Conservation (phyloP, 805 yeast genomes). For the Candida stauntonica region DNA sequence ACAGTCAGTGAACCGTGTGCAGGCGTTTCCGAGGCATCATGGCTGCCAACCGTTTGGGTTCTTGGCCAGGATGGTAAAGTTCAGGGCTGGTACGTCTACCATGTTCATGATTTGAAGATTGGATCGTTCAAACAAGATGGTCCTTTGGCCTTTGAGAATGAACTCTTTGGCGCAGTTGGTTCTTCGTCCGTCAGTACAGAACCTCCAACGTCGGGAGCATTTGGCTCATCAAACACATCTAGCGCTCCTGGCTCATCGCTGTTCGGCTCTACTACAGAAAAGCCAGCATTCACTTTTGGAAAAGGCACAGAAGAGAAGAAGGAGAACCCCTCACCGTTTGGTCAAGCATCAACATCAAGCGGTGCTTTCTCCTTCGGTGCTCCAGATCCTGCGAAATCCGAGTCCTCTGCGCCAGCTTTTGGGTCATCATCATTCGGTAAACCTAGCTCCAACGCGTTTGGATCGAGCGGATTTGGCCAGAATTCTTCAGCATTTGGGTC, state of each 20-base stretch:
- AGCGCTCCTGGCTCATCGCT: too few species aligned
- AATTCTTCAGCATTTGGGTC: slow-evolving; percentile 20
- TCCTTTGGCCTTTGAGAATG: slow-evolving; percentile 10
- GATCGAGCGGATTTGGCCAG: too few species aligned
- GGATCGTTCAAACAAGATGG: slow-evolving; percentile 27
- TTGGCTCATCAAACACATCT: slow-evolving; percentile 1
- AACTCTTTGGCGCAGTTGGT: slow-evolving; percentile 9
- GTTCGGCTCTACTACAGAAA: too few species aligned
- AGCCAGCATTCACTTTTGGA: too few species aligned
- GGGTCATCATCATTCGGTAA: slow-evolving; percentile 20
- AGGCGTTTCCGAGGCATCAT: slow-evolving; percentile 51
- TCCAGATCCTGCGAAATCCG: not conserved
- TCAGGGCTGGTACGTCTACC: slow-evolving; percentile 61
- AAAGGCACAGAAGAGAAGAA: too few species aligned
- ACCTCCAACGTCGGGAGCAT: slow-evolving; percentile 2
- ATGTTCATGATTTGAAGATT: slow-evolving; percentile 45
- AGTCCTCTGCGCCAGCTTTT: slow-evolving; percentile 4
- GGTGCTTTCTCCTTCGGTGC: too few species aligned
- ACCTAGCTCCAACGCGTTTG: slow-evolving; percentile 10
- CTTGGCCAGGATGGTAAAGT: slow-evolving; percentile 61
- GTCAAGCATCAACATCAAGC: too few species aligned
- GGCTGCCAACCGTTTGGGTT: slow-evolving; percentile 63
- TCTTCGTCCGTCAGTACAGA: not conserved
- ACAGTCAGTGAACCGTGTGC: slow-evolving; percentile 49
- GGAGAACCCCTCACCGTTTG: too few species aligned